Base-by-base conservation (phyloP, 2,329 filamentous ascomycete species). In the Bipolaris zeicola region DNA sequence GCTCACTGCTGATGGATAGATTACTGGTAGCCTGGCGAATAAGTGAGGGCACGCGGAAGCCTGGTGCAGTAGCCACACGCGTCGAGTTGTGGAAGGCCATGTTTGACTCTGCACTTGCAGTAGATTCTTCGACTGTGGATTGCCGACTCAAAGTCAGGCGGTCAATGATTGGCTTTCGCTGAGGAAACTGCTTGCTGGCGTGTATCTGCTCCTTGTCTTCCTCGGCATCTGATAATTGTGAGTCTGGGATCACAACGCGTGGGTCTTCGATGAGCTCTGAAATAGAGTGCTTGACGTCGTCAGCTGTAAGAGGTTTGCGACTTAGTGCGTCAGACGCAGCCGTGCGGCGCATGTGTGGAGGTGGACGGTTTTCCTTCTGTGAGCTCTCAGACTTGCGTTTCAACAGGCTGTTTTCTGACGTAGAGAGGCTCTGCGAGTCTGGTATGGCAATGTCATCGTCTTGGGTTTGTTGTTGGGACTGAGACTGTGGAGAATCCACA, bases 251-350 rank as follows among this genome's bases (percentile, higher is more conserved):
- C 6, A 80, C 70, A n/a, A 79, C 71, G 16, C 65, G 66, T 0
- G 81, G 81, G 37, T 85, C 84, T 49, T 96, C 92, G 14, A 96
- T 87, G 8, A 97, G 83, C 74, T 89, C 90, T 4, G 91, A 96
- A 6, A 97, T 80, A 0, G 90, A 91, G 72, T 94, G 87, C 54
- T 92, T 87, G 60, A 97, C 89, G 69, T 97, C 91, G 26, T 87
- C 86, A 8, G 96, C 80, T 16, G 88, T 90, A 5, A 88, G 82
- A 0, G 92, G 91, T 66, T 88, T 92, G 74, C 85, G 66, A 3
- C 61, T 86, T 50, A 80, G 82, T 52, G 79, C 82, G 14, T 80
- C 79, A 54, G 82, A 83, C 22, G 75, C 78, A 43, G 77, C 78
- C 16, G 85, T 88, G 41, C 89, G 86, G 48, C 89, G 86, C 47